Conservation (phyloP, 148 eudicot genomes). For the Persicaria maculosa region DNA sequence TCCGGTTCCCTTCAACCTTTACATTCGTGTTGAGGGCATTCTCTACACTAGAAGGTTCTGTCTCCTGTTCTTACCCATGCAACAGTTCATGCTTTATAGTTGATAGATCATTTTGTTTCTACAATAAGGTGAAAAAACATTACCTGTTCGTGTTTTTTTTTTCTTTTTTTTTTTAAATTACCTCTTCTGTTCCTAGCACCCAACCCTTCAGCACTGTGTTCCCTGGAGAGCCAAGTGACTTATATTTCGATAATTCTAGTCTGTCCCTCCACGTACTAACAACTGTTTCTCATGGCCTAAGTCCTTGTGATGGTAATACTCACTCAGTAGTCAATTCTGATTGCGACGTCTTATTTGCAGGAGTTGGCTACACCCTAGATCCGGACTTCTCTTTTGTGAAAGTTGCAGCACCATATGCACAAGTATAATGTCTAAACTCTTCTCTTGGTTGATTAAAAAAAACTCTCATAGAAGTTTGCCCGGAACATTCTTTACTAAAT, state of each 20-base stretch:
- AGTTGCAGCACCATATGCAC: conserved; percentile 98
- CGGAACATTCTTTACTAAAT: background rate
- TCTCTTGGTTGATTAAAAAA: background rate
- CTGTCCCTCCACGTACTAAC: too few relatives aligned
- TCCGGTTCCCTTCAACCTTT: conserved; percentile 96
- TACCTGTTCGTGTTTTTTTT: too few relatives aligned
- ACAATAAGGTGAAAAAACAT: background rate
- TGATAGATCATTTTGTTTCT: background rate
- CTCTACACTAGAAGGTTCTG: conserved; percentile 94
- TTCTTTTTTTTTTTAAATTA: too few relatives aligned
- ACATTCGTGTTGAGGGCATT: conserved; percentile 93
- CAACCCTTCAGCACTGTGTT: too few relatives aligned
- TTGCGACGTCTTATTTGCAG: conserved; percentile 23
- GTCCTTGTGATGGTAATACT: conserved; percentile 7
- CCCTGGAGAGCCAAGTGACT: too few relatives aligned
- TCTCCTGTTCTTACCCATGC: conserved; percentile 7
- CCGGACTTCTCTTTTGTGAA: conserved; percentile 88
- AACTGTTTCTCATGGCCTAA: background rate
- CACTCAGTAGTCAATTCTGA: background rate
- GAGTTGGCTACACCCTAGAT: conserved; percentile 78
- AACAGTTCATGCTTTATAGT: background rate
- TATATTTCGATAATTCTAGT: too few relatives aligned
- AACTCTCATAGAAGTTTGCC: background rate
- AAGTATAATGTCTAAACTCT: conserved; percentile 35
- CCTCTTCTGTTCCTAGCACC: too few relatives aligned